phyloP scores from a whole-genome alignment of 345 rosid genomes.

The Stellera chamaejasme region DNA sequence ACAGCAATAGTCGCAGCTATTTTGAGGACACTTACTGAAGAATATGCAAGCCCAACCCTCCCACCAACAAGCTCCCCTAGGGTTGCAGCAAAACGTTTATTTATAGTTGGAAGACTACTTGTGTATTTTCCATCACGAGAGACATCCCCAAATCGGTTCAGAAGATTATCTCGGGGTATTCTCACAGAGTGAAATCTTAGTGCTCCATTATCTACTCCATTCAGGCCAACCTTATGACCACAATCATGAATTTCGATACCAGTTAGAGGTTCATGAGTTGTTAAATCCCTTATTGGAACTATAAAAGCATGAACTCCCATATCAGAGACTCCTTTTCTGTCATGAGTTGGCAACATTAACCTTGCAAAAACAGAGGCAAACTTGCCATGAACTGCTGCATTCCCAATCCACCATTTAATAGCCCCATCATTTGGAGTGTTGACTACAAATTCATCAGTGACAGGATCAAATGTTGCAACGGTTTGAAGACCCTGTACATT shows the following conservation, averaged over 20 bases:
- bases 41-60: constrained; percentile 81
- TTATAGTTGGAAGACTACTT: constrained; percentile 85
- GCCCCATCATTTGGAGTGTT: constrained; percentile 93
- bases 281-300: constrained; percentile 83
- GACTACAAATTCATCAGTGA: constrained; percentile 69
- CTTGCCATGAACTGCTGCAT: constrained; percentile 98
- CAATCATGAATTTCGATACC: constrained; percentile 95
- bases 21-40: constrained; percentile 85
- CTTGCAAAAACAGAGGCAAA: constrained; percentile 91
- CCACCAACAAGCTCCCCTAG: constrained; percentile 99
- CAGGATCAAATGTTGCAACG: constrained; percentile 74
- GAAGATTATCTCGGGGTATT: constrained; percentile 93
- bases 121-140: constrained; percentile 90
- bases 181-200: constrained; percentile 76
- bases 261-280: constrained; percentile 76
- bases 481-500: constrained; percentile 98
- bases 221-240: constrained; percentile 90
- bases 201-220: constrained; percentile 98
- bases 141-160: constrained; percentile 95
- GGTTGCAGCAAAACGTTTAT: constrained; percentile 91
- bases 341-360: constrained; percentile 83
- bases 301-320: constrained; percentile 99
- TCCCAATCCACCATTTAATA: constrained; percentile 99
- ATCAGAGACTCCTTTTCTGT: constrained; percentile 57
- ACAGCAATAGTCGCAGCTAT: constrained; percentile 74